A percentile compares a stretch with the other conserved stretches of the same genome.
These are phyloP conservation scores for Sporothrix schenckii DNA, from an alignment of 2,329 filamentous ascomycete genomes.

Conservation along the genomic window DNA sequence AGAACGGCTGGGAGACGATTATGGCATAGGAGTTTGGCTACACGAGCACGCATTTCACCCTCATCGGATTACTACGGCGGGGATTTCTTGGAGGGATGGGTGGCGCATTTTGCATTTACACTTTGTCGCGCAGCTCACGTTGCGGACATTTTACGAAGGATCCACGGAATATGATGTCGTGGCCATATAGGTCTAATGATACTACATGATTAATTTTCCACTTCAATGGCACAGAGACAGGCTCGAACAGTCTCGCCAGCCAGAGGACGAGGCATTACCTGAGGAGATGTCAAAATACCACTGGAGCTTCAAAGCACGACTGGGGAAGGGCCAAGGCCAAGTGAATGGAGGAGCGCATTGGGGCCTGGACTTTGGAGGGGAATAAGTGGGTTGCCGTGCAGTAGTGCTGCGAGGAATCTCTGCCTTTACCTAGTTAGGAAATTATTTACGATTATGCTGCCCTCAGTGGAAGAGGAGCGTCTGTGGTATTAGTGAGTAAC, in stretches of 20 bases:
- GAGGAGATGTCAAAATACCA: not conserved
- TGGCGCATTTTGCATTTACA: not conserved
- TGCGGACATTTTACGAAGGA: not conserved
- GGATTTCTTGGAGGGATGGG: not conserved
- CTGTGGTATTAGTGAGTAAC: not conserved
- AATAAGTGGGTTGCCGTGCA: not conserved
- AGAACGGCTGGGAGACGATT: constrained; percentile 57
- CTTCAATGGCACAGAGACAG: not conserved
- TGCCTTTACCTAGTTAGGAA: constrained; percentile 21
- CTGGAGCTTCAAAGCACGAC: not conserved
- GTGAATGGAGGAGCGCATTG: not conserved
- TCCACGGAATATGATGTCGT: not conserved
- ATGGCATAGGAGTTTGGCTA: constrained; percentile 32
- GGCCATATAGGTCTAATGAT: not conserved
- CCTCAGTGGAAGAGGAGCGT: not conserved
- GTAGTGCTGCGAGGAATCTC: not conserved
- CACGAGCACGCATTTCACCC: not conserved
- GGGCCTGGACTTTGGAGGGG: not conserved
- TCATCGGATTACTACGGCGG: not conserved
- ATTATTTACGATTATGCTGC: constrained; percentile 19
- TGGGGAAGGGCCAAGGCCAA: not conserved
- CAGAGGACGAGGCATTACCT: not conserved
- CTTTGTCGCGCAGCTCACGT: not conserved
- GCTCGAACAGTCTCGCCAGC: too few species aligned
- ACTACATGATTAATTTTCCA: not conserved